phyloP scores from a whole-genome alignment of 106 monocot genomes.

The Dioscorea zingiberensis region DNA sequence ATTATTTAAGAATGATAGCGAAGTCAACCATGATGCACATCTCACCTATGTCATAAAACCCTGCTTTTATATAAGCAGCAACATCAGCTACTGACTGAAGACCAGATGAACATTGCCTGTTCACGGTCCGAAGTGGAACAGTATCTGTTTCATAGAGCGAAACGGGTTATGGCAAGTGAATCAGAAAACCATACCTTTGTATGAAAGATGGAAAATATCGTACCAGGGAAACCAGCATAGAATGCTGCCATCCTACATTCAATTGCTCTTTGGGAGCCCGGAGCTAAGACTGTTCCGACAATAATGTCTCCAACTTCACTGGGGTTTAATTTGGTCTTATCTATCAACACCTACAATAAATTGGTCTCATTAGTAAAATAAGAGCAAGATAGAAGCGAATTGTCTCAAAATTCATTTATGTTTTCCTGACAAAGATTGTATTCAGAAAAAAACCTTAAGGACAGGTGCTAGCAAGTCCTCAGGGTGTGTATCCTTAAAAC shows the following conservation, averaged over 20 bases:
- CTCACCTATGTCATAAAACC: constrained; percentile 61
- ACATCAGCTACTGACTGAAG: constrained; percentile 88
- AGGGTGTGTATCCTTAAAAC: constrained; percentile 76
- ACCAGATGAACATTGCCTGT: constrained; percentile 78
- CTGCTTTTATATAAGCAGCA: constrained; percentile 62
- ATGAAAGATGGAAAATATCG: neutral
- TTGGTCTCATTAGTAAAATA: neutral
- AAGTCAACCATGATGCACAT: neutral
- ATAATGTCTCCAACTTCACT: constrained; percentile 88
- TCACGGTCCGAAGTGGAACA: constrained; percentile 71
- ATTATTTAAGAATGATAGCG: neutral
- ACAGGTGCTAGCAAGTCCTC: constrained; percentile 74
- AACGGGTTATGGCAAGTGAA: neutral
- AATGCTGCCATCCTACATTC: constrained; percentile 86
- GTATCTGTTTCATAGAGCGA: constrained; percentile 34
- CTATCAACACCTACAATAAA: constrained; percentile 51
- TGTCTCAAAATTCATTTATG: too few relatives aligned
- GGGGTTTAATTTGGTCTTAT: constrained; percentile 71
- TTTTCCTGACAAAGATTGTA: too few relatives aligned
- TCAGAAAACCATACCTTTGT: neutral
- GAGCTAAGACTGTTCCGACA: constrained; percentile 85
- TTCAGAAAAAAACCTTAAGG: constrained; percentile 50
- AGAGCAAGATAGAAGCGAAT: neutral
- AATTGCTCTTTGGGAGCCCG: constrained; percentile 82
- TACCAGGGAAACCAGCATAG: constrained; percentile 95